Base-by-base conservation (phyloP, 768 basidiomycete genomes). In the Mycena vulgaris region DNA sequence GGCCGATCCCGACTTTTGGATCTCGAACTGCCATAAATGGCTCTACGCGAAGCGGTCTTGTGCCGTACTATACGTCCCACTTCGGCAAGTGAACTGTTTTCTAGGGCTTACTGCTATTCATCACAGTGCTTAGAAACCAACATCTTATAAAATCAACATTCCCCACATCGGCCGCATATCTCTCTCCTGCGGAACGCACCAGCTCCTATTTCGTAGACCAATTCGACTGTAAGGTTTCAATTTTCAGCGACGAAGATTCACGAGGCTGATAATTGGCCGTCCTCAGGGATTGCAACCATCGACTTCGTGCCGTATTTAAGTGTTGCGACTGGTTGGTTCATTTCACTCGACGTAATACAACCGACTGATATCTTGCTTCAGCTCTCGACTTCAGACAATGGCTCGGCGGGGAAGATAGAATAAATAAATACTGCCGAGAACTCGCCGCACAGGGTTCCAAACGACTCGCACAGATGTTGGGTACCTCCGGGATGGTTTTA, bases 1-100 rank as follows among this genome's bases (percentile, higher is more conserved):
- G 42, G 78, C 82, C 0, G 81, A 84, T 58, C 92, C 92, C 14
- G 95, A 96, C 79, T 95, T 95, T 75, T 95, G 91, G 90, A 80
- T 92, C 5, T 91, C 93, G 89, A 95, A 95, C 74, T 92, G 92
- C 72, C 93, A 96, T 80, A 96, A 96, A 79, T 97, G 95, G 95
- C 81, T 95, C 2, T 90, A 86, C 73, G 85, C 89, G 4, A 92
- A 93, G 77, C 86, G 95, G 7, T 83, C 89, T 1, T 89, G 86
- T 51, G 90, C 93, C 0, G 83, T 92, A 21, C 81, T 96, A 19
- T 96, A 96, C 76, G 92, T 94, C 7, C 92, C 94, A 0, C 85
- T 80, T 66, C 77, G 86, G 87, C 85, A 48, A 47, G 80, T 66
- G 19, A n/a, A 47, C 14, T 5, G 2, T 52, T 45, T 45, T 19